Conservation (phyloP, 1,284 basidiomycete genomes). For the Trametes sp. region DNA sequence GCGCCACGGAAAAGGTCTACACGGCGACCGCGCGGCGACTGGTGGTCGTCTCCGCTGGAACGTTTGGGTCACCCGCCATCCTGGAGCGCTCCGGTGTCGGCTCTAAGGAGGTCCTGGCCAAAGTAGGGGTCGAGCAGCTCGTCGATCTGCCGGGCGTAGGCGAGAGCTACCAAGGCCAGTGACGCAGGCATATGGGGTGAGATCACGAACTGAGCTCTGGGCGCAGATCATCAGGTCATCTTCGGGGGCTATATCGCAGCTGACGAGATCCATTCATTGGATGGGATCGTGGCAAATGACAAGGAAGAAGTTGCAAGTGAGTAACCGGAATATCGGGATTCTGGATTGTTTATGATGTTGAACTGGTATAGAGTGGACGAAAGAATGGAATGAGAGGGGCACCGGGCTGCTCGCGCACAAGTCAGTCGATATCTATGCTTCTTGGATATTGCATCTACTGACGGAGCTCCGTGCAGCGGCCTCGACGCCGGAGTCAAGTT, state of each 20-base stretch:
- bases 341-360: not conserved
- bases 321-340: too few relatives aligned
- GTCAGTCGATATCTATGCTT: conserved; percentile 41
- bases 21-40: conserved; percentile 49
- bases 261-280: conserved; percentile 51
- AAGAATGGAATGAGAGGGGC: conserved; percentile 50
- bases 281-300: conserved; percentile 50
- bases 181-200: not conserved
- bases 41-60: conserved; percentile 58
- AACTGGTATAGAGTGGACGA: conserved; percentile 41
- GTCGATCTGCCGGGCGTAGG: conserved; percentile 67
- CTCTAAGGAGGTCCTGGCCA: conserved; percentile 46
- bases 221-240: conserved; percentile 52
- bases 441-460: not conserved
- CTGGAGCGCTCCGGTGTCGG: conserved; percentile 52
- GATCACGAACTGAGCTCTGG: not conserved
- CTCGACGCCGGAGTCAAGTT: conserved; percentile 57
- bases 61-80: conserved; percentile 63
- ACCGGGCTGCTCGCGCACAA: conserved; percentile 59
- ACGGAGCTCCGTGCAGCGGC: conserved; percentile 39
- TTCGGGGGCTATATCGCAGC: conserved; percentile 46
- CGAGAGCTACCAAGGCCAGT: conserved; percentile 58
- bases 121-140: conserved; percentile 48
- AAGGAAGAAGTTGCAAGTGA: conserved; percentile 45
- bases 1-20: conserved; percentile 31